phyloP scores from a whole-genome alignment of 768 basidiomycete genomes.

The Boletellus ananas region DNA sequence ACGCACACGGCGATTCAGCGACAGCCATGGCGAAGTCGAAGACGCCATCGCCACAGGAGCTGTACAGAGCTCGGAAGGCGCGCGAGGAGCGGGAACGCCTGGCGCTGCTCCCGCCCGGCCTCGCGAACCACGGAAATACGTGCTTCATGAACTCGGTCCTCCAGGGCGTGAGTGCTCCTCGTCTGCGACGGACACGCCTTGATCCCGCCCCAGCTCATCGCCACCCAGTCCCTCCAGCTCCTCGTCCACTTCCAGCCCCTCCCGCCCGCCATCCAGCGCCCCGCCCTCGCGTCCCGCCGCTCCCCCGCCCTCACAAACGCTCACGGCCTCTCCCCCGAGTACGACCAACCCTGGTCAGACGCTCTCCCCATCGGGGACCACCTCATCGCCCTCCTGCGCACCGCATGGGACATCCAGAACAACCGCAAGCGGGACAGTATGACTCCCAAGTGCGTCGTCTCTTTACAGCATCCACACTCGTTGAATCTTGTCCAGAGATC shows the following conservation, averaged over 20 bases:
- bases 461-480: background rate
- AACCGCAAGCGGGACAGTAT: constrained; percentile 47
- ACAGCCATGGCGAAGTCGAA: constrained; percentile 49
- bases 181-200: background rate
- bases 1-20: background rate
- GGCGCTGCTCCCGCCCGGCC: constrained; percentile 66
- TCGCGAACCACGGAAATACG: constrained; percentile 81
- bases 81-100: constrained; percentile 60
- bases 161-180: constrained; percentile 62
- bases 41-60: constrained; percentile 57
- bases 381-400: constrained; percentile 56
- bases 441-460: constrained; percentile 60
- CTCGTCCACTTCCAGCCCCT: constrained; percentile 54
- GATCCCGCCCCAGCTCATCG: constrained; percentile 49
- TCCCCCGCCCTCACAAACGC: constrained; percentile 66
- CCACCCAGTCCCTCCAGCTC: constrained; percentile 57
- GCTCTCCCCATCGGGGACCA: constrained; percentile 70
- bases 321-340: constrained; percentile 47
- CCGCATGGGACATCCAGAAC: constrained; percentile 63
- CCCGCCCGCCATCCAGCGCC: constrained; percentile 37
- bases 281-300: constrained; percentile 41
- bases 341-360: constrained; percentile 51
- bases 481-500: constrained; percentile 37
- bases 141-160: constrained; percentile 97
- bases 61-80: constrained; percentile 53